A percentile compares a stretch with the other conserved stretches of the same genome.
These are phyloP conservation scores for Alternaria gaisen DNA, from an alignment of 2,329 filamentous ascomycete genomes.

Conservation along the genomic window DNA sequence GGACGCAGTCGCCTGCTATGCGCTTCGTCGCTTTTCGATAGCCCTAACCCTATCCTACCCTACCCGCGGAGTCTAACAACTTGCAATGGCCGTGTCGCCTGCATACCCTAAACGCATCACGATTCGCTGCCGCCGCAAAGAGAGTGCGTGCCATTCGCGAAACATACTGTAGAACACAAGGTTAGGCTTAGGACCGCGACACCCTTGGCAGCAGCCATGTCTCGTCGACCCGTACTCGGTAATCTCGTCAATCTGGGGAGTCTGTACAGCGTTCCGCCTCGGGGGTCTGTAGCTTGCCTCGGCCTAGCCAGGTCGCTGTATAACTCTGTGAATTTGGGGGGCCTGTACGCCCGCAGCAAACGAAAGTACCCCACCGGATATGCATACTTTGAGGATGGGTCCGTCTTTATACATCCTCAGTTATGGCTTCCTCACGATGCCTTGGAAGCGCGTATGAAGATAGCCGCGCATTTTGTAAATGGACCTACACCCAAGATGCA, in stretches of 20 bases:
- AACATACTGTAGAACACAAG: neutral
- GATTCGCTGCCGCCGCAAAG: neutral
- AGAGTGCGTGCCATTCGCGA: neutral
- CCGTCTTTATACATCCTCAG: constrained; percentile 23
- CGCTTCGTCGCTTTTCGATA: constrained; percentile 16
- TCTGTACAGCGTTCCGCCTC: constrained; percentile 18
- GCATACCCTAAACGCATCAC: constrained; percentile 2
- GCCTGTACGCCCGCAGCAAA: constrained; percentile 13
- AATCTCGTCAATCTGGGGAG: constrained; percentile 26
- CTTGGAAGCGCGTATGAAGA: constrained; percentile 29
- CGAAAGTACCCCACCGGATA: constrained; percentile 14
- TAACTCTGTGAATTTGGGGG: constrained; percentile 27
- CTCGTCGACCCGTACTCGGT: constrained; percentile 12
- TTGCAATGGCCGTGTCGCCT: constrained; percentile 12
- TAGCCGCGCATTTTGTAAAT: constrained; percentile 21
- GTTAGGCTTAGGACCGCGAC: neutral
- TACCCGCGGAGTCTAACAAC: constrained; percentile 5
- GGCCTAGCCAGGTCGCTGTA: neutral
- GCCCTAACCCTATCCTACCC: constrained; percentile 4
- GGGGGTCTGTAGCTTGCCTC: neutral
- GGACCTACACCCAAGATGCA: constrained; percentile 20
- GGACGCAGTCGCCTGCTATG: constrained; percentile 11
- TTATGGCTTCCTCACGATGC: constrained; percentile 17
- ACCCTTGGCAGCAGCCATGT: constrained; percentile 7
- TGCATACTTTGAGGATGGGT: constrained; percentile 38